phyloP scores from a whole-genome alignment of 352 stramenopile genomes.

The Globisporangium cederbergense region DNA sequence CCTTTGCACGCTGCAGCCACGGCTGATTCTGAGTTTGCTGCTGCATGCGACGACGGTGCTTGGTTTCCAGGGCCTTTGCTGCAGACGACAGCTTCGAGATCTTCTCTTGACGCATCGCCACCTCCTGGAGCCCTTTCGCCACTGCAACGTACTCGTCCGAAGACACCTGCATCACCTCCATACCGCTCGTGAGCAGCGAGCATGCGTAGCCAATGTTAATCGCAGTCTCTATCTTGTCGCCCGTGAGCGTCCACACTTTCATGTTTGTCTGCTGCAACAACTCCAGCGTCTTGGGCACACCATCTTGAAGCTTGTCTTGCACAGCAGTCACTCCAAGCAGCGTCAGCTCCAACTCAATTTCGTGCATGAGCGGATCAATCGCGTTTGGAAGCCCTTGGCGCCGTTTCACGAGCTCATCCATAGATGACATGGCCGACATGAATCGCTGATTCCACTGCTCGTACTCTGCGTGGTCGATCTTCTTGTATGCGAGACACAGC shows the following conservation, averaged over 20 bases:
- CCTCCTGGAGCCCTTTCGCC: slow-evolving; percentile 44
- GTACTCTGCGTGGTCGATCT: slow-evolving; percentile 44
- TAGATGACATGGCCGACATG: slow-evolving; percentile 45
- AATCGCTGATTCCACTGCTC: slow-evolving; percentile 59
- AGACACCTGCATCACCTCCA: slow-evolving; percentile 65
- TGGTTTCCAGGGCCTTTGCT: background rate
- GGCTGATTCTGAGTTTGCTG: background rate
- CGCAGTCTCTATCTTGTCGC: slow-evolving; percentile 94
- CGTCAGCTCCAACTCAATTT: slow-evolving; percentile 78
- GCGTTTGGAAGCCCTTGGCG: slow-evolving; percentile 58
- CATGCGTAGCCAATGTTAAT: slow-evolving; percentile 95
- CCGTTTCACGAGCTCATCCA: slow-evolving; percentile 74
- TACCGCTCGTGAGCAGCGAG: slow-evolving; percentile 76
- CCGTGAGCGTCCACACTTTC: slow-evolving; percentile 94
- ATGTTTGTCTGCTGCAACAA: slow-evolving; percentile 87
- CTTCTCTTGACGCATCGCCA: slow-evolving; percentile 28
- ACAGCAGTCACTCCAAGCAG: slow-evolving; percentile 89
- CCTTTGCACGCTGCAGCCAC: slow-evolving; percentile 9
- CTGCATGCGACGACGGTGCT: slow-evolving; percentile 8
- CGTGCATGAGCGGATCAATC: slow-evolving; percentile 74
- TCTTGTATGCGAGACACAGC: slow-evolving; percentile 71
- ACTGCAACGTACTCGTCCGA: slow-evolving; percentile 63
- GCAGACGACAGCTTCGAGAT: slow-evolving; percentile 8
- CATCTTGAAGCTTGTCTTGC: slow-evolving; percentile 92
- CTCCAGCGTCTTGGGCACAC: slow-evolving; percentile 86